Percentiles rank a stretch among this genome's conserved stretches.
Conservation (phyloP, 805 yeast genomes). For the Saccharomycopsis babjevae region DNA sequence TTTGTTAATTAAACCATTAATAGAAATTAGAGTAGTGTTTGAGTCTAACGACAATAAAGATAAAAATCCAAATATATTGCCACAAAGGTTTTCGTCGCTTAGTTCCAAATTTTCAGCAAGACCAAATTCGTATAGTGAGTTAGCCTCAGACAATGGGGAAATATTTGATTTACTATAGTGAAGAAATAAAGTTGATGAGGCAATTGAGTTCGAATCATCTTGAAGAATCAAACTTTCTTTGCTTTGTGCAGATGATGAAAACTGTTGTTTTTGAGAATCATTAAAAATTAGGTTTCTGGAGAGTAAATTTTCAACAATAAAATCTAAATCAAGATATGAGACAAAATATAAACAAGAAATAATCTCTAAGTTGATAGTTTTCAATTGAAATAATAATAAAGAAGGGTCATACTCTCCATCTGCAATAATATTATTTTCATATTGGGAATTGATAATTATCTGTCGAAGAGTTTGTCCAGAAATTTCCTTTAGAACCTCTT, state of each 20-base stretch:
- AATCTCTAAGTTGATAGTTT: slow-evolving; percentile 48
- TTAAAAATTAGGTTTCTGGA: slow-evolving; percentile 43
- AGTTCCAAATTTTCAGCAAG: slow-evolving; percentile 10
- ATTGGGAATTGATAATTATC: slow-evolving; percentile 37
- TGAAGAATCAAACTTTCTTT: background rate
- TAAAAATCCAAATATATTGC: slow-evolving; percentile 16
- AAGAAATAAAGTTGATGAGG: background rate
- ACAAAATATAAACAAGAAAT: slow-evolving; percentile 45
- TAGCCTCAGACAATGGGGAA: background rate
- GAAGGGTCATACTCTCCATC: slow-evolving; percentile 26
- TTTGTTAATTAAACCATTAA: slow-evolving; percentile 48
- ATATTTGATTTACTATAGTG: background rate
- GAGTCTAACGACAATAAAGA: slow-evolving; percentile 10
- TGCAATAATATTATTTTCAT: slow-evolving; percentile 45
- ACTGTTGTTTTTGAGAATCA: slow-evolving; percentile 3
- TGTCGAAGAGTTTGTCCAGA: slow-evolving; percentile 20
- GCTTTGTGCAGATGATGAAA: background rate
- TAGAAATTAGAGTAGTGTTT: slow-evolving; percentile 18
- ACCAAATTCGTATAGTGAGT: background rate
- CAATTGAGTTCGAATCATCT: background rate
- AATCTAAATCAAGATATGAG: slow-evolving; percentile 34
- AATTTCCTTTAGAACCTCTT: slow-evolving; percentile 1
- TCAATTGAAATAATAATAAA: slow-evolving; percentile 41
- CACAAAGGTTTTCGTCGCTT: slow-evolving; percentile 7
- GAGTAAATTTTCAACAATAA: slow-evolving; percentile 29